Conservation (phyloP, 2,329 filamentous ascomycete species). For the Neoascochyta sp. region DNA sequence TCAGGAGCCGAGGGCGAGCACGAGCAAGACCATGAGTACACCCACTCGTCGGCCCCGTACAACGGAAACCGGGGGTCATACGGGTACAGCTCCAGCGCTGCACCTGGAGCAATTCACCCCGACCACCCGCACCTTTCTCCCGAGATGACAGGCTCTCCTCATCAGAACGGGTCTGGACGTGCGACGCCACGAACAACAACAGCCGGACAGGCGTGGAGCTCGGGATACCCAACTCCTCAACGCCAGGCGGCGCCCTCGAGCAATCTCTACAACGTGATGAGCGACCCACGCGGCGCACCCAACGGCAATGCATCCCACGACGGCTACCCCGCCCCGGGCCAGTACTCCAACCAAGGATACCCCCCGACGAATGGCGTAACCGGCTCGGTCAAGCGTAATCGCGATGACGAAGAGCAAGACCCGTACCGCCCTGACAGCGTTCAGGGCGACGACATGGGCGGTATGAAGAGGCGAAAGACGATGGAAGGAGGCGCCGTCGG, state of each 20-base stretch:
- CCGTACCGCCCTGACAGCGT: conserved; percentile 61
- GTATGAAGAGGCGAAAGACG: conserved; percentile 76
- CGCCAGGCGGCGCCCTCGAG: conserved; percentile 66
- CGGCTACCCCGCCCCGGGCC: conserved; percentile 62
- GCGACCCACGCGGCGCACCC: conserved; percentile 65
- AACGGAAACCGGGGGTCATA: conserved; percentile 70
- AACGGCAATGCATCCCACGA: conserved; percentile 66
- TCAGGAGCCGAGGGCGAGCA: conserved; percentile 68
- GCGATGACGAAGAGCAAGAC: conserved; percentile 63
- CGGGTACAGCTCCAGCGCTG: conserved; percentile 66
- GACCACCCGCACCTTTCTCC: conserved; percentile 75
- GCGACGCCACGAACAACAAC: conserved; percentile 79
- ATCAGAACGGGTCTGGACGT: conserved; percentile 76
- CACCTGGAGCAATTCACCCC: conserved; percentile 62
- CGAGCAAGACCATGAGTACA: conserved; percentile 79
- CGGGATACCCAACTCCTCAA: conserved; percentile 75
- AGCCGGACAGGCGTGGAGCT: conserved; percentile 65
- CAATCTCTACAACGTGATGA: conserved; percentile 86
- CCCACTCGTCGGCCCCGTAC: conserved; percentile 71
- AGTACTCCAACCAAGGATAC: conserved; percentile 60
- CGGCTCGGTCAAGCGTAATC: conserved; percentile 57
- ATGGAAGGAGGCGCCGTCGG: conserved; percentile 49
- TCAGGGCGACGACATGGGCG: conserved; percentile 56
- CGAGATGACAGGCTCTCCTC: conserved; percentile 80
- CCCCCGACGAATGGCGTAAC: conserved; percentile 61